Conservation (phyloP, 1,139 yeast species). For the Taiozyma sp. region DNA sequence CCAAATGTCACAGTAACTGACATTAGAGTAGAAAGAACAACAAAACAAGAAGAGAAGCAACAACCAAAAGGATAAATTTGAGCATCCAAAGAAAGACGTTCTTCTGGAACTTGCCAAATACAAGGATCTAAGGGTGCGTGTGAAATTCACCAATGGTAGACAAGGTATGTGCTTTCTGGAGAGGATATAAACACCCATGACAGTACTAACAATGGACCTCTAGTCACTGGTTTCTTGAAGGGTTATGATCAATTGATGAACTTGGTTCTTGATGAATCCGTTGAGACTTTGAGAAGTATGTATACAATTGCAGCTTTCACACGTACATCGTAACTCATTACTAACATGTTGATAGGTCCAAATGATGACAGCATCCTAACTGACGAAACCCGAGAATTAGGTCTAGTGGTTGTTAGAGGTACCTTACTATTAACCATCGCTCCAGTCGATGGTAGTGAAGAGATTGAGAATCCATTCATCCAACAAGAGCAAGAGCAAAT, state of each 20-base stretch:
- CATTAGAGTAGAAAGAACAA: slow-evolving; percentile 21
- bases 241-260: slow-evolving; percentile 95
- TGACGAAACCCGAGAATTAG: slow-evolving; percentile 57
- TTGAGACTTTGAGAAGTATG: slow-evolving; percentile 59
- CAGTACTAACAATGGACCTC: slow-evolving; percentile 12
- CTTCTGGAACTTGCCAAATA: slow-evolving; percentile 79
- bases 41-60: slow-evolving; percentile 20
- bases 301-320: slow-evolving; percentile 5
- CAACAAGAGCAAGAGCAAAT: slow-evolving; percentile 5
- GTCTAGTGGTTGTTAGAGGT: slow-evolving; percentile 83
- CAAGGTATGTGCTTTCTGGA: slow-evolving; percentile 26
- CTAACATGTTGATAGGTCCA: slow-evolving; percentile 42
- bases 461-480: slow-evolving; percentile 64
- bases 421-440: slow-evolving; percentile 76
- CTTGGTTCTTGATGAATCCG: slow-evolving; percentile 81
- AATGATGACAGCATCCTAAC: slow-evolving; percentile 51
- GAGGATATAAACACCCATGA: background rate
- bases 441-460: slow-evolving; percentile 80
- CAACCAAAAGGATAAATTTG: slow-evolving; percentile 51
- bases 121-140: slow-evolving; percentile 68
- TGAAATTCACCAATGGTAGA: slow-evolving; percentile 87
- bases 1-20: background rate
- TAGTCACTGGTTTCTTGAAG: slow-evolving; percentile 69
- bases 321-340: slow-evolving; percentile 5
- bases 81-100: slow-evolving; percentile 77